Base-by-base conservation (phyloP, 2,329 filamentous ascomycete species). In the Stagonosporopsis chrysanthemi region DNA sequence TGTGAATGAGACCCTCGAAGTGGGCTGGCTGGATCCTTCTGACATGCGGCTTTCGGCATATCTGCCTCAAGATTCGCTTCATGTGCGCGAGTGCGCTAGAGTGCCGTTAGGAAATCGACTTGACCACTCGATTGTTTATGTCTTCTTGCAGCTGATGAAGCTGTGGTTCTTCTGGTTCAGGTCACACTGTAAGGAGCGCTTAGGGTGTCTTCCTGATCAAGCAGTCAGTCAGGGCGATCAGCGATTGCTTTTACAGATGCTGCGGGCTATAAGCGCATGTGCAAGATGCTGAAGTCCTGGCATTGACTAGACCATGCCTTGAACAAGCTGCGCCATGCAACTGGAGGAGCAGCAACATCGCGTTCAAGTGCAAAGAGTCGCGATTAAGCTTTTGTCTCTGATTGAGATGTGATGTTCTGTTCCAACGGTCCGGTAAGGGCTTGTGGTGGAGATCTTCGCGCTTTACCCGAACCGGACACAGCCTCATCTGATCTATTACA, bases 1-100 rank as follows among this genome's bases (percentile, higher is more conserved):
- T 65, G 64, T 59, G 54, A 66, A 62, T 61, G 47, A 62, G 53
- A 59, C 51, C 55, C 45, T 57, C 19, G 43, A 40, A 52, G 48
- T 40, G 38, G 42, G 38, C 47, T 48, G 36, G 42, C 47, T 33
- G 48, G 11, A 31, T 24, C 42, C 52, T 50, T 51, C 44, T 52
- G 43, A 29, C 26, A 31, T 48, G 54, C 43, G 39, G 38, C 26
- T 52, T 8, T 40, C 38, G 53, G 40, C 49, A 56, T 61, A 60
- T 62, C 48, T 51, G 56, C 57, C 51, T 59, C 40, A 44, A 31
- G 46, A 33, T 42, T 46, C 42, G 28, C 39, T 26, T 4, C 12
- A n/a, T 41, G 17, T 22, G 19, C 46, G 47, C 9, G 38, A 29
- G 40, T 28, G 17, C 24, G 11, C 19, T 19, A 19, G 19, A 19